Evolutionary conservation across 1,284 basidiomycete genomes (phyloP).

Genomic region (Sutorius eximius): DNA sequence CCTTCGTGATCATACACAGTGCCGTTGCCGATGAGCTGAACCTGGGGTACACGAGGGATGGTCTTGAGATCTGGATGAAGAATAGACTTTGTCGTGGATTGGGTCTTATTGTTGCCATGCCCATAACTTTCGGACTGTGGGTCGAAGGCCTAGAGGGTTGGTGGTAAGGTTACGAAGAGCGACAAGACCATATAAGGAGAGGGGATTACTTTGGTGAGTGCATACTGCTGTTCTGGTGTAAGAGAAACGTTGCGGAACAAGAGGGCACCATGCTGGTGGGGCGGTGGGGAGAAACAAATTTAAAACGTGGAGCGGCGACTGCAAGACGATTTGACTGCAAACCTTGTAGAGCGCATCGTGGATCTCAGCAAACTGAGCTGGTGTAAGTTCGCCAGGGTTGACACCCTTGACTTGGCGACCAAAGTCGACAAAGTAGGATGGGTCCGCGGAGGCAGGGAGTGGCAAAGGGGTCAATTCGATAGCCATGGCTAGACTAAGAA

Average conservation of each 20-base stretch:
- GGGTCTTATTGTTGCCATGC: conserved; percentile 83
- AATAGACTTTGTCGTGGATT: conserved; percentile 68
- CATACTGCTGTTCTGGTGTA: conserved; percentile 81
- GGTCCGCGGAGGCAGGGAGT: conserved; percentile 58
- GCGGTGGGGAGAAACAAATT: conserved; percentile 1
- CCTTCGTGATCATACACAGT: conserved; percentile 76
- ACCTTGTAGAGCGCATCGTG: conserved; percentile 69
- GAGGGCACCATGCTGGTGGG: conserved; percentile 63
- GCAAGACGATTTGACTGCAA: conserved; percentile 22
- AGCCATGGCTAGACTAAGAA: conserved; percentile 41
- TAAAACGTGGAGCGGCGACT: conserved; percentile 17
- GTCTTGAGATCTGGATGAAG: conserved; percentile 86
- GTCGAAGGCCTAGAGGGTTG: conserved; percentile 61
- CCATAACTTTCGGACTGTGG: conserved; percentile 73
- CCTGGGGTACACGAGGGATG: conserved; percentile 81
- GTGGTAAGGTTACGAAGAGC: not conserved
- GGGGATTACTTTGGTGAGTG: conserved; percentile 67
- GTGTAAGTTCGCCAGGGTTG: conserved; percentile 54
- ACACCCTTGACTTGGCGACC: conserved; percentile 66
- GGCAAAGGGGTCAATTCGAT: conserved; percentile 58
- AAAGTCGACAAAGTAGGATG: conserved; percentile 58
- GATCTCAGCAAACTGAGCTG: conserved; percentile 59
- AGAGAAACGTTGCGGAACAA: conserved; percentile 71
- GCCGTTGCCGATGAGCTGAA: conserved; percentile 84
- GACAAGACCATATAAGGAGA: not conserved